Percentiles rank a stretch among this genome's conserved stretches.
These are phyloP conservation scores for Trebouxia sp. DNA, from an alignment of 139 green algal genomes.

Conservation along the genomic window DNA sequence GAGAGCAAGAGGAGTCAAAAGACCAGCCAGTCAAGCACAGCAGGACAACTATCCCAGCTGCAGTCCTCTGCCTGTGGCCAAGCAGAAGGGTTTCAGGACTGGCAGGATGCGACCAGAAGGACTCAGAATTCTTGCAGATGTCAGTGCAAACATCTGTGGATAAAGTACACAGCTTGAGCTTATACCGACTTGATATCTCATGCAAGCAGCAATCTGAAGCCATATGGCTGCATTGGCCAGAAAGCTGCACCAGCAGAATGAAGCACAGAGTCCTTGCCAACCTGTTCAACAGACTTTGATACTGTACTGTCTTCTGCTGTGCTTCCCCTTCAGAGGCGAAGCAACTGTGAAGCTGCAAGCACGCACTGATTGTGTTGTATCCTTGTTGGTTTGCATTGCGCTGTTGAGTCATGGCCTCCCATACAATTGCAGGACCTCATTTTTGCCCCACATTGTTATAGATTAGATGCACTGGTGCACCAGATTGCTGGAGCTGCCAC, in stretches of 20 bases:
- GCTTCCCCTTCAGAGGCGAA: too few relatives aligned
- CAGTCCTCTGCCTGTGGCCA: neutral
- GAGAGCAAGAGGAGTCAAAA: neutral
- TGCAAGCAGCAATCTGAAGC: neutral
- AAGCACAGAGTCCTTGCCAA: neutral
- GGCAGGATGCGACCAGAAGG: neutral
- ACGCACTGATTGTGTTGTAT: too few relatives aligned
- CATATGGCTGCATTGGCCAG: too few relatives aligned
- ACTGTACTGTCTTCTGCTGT: too few relatives aligned
- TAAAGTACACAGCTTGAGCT: too few relatives aligned
- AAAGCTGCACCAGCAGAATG: too few relatives aligned
- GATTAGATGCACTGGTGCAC: neutral
- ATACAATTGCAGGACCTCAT: neutral
- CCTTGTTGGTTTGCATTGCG: too few relatives aligned
- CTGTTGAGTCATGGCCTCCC: too few relatives aligned
- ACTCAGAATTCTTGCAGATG: constrained; percentile 18
- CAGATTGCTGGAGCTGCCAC: too few relatives aligned
- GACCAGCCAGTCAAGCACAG: neutral
- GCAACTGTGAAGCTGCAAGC: too few relatives aligned
- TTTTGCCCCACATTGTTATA: constrained; percentile 10
- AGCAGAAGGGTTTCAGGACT: constrained; percentile 19
- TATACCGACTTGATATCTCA: too few relatives aligned
- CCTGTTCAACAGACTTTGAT: too few relatives aligned
- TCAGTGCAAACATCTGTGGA: constrained; percentile 14
- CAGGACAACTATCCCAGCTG: constrained; percentile 20